A percentile compares a stretch with the other conserved stretches of the same genome.
These are phyloP conservation scores for Tremellales sp. DNA, from an alignment of 1,284 basidiomycete species.

Conservation along the genomic window DNA sequence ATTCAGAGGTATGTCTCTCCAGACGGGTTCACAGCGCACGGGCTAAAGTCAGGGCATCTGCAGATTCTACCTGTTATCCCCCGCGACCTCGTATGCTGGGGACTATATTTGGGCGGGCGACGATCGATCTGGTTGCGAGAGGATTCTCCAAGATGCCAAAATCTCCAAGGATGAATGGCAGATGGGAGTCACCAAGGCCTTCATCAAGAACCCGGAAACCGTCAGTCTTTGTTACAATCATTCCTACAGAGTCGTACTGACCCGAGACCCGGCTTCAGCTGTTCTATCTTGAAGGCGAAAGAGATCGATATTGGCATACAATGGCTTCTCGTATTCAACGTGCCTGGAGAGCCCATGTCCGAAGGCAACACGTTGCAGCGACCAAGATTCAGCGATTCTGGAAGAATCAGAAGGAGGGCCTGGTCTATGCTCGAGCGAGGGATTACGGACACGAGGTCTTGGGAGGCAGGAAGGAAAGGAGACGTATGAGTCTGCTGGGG, in stretches of 20 bases:
- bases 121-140: slow-evolving; percentile 83
- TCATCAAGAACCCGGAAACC: slow-evolving; percentile 99
- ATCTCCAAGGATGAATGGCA: slow-evolving; percentile 98
- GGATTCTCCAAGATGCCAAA: slow-evolving; percentile 89
- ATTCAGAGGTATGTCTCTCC: slow-evolving; percentile 62
- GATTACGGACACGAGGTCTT: slow-evolving; percentile 93
- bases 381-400: slow-evolving; percentile 95
- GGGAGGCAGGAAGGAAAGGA: slow-evolving; percentile 85
- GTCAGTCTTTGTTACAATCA: no score
- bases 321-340: slow-evolving; percentile 97
- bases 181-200: slow-evolving; percentile 97
- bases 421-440: slow-evolving; percentile 81
- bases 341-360: slow-evolving; percentile 91
- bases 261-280: slow-evolving; percentile 67
- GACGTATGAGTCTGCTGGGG: slow-evolving; percentile 88
- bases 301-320: slow-evolving; percentile 99
- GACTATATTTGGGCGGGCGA: slow-evolving; percentile 98
- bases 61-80: slow-evolving; percentile 89
- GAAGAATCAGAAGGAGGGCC: slow-evolving; percentile 93
- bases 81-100: slow-evolving; percentile 93
- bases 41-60: slow-evolving; percentile 1
- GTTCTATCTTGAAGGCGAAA: slow-evolving; percentile 97
- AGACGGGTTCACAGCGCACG: neutral
- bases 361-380: slow-evolving; percentile 93
- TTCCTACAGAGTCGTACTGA: slow-evolving; percentile 2